Evolutionary conservation across 306 rosid species (phyloP), one percentile per base, ranked within the genome.

Genomic region (Senna tora): DNA sequence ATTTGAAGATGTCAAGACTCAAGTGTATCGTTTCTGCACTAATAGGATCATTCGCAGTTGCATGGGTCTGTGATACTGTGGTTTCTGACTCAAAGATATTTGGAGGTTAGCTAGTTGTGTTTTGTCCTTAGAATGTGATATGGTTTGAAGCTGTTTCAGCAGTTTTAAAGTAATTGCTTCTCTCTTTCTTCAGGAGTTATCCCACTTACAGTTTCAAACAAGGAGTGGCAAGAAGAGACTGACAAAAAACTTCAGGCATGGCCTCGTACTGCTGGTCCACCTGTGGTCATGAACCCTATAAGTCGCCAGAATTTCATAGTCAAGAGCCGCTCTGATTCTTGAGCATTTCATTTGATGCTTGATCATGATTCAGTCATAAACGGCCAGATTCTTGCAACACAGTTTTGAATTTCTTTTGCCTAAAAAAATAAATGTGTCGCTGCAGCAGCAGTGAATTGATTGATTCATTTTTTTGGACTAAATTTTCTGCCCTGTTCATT

Each of bases 191-290:
- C 87, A 93, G 98, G 98, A 46, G 65, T 85, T 9, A 89, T 86
- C 57, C 88, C 97, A 0, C 22, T 33, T 12, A 90, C 96, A 16
- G 82, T 91, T 80, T 56, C 87, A n/a, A 86, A 57, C 78, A 65
- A 74, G 39, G 92, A 74, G 65, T 93, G 98, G 98, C 77, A 52
- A 72, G 93, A 84, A 61, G 97, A 90, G 86, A 93, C 98, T 17
- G 98, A 93, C 81, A 86, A 84, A 69, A 93, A 86, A 76, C 83
- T 91, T 21, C 92, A 91, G 85, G 79, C 96, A 49, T 93, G 96
- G 98, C 98, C 98, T 70, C 96, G 97, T 0, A 80, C 88, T 32
- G 89, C 89, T 34, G 93, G 93, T 67, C 90, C 90, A 42, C 94
- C 94, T 1, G 93, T 88, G 52, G 88, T 84, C 54, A 86, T 88